Base-by-base conservation (phyloP, 768 basidiomycete species). In the Pisolithus microcarpus region DNA sequence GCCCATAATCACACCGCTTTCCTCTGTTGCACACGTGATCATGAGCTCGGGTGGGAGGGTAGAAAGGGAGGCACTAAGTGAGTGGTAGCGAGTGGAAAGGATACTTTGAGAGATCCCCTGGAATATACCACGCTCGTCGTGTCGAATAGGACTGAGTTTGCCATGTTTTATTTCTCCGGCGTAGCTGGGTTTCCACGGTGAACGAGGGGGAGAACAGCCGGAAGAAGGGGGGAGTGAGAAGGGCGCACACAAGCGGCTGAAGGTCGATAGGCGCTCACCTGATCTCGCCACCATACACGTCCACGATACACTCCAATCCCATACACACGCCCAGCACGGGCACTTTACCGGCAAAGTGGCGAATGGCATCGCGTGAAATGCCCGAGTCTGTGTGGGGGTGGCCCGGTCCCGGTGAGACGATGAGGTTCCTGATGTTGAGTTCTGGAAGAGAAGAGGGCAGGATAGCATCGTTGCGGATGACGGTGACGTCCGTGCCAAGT, bases 121-220 rank as follows among this genome's bases (percentile, higher is more conserved):
- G 76, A 95, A 97, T 68, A 91, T 86, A 0, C 95, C 95, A 15
- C 85, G 79, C 42, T 77, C 80, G 65, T 97, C 94, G 66, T 97
- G 94, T 60, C 79, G 74, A 57, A 97, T 79, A 34, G 75, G 74
- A 61, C 85, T 88, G 49, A 88, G 82, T 74, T 99, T 99, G 46
- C 96, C 96, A 65, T 99, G 96, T 75, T 94, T 91, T 66, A 98
- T 97, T 70, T 99, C 96, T 19, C 96, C 96, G 13, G 96, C 96
- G 65, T 88, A 93, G 23, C 92, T 89, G 57, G 24, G 39, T 45
- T 44, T 13, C 26, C 26, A n/a, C n/a, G n/a, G n/a, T n/a, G n/a
- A n/a, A n/a, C n/a, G 34, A 19, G 23, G 30, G 18, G 45, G 10
- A 18, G 31, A 26, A 26, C 1, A 23, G 45, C 18, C 45, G 31